Evolutionary conservation across 2,329 filamentous ascomycete genomes (phyloP).

Genomic region (Herpomyces periplanetae): DNA sequence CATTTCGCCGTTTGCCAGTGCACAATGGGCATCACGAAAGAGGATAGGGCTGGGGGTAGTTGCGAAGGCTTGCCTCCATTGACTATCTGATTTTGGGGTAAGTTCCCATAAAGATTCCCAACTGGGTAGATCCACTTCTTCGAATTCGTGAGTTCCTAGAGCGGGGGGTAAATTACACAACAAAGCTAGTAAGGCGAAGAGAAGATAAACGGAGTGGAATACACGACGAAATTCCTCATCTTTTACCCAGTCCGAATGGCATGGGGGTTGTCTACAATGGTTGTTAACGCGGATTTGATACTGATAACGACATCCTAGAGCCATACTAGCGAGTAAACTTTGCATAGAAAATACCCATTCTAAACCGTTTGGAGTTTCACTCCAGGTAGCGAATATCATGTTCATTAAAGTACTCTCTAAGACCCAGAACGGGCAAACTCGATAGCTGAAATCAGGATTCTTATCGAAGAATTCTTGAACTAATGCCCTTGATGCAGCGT

Average conservation of each 20-base stretch:
- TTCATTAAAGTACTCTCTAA: constrained; percentile 91
- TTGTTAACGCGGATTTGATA: constrained; percentile 68
- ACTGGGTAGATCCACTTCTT: constrained; percentile 59
- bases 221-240: constrained; percentile 86
- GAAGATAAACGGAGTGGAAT: constrained; percentile 95
- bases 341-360: constrained; percentile 99
- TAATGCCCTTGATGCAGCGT: constrained; percentile 85
- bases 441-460: constrained; percentile 92
- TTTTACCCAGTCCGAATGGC: constrained; percentile 65
- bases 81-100: constrained; percentile 29
- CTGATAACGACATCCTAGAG: constrained; percentile 82
- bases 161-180: constrained; percentile 94
- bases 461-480: constrained; percentile 91
- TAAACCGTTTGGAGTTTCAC: constrained; percentile 75
- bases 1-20: constrained; percentile 66
- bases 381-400: constrained; percentile 98
- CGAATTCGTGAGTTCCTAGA: constrained; percentile 93
- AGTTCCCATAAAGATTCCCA: constrained; percentile 84
- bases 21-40: constrained; percentile 74
- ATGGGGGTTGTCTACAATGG: constrained; percentile 31
- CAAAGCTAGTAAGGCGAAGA: constrained; percentile 73
- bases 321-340: constrained; percentile 90
- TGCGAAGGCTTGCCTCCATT: constrained; percentile 52
- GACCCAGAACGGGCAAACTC: constrained; percentile 85
- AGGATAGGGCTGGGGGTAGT: constrained; percentile 30